These are phyloP conservation scores for Pythium oligandrum DNA, from an alignment of 352 stramenopile species.

Conservation along the genomic window DNA sequence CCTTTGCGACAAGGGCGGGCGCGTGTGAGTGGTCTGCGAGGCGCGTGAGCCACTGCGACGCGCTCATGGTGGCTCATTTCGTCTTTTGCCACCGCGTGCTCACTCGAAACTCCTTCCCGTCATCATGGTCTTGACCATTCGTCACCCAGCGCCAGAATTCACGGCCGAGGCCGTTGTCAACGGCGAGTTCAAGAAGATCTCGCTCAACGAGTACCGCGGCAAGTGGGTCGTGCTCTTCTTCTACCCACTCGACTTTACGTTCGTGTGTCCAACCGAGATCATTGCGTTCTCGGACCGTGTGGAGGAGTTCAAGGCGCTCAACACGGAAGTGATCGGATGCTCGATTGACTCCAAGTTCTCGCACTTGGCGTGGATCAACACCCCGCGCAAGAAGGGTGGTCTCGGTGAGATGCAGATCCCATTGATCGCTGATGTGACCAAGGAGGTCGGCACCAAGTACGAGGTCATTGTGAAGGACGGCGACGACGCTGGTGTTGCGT, in stretches of 20 bases:
- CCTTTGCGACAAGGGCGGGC: too few species aligned
- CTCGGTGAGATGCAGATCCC: constrained; percentile 90
- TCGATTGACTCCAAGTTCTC: constrained; percentile 88
- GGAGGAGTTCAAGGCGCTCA: constrained; percentile 77
- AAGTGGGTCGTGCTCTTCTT: constrained; percentile 93
- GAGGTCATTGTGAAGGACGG: constrained; percentile 76
- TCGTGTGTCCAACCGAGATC: constrained; percentile 91
- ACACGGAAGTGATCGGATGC: constrained; percentile 66
- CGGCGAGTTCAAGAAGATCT: constrained; percentile 81
- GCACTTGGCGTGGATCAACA: constrained; percentile 89
- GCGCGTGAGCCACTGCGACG: too few species aligned
- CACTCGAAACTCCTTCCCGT: neutral
- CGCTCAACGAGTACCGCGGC: constrained; percentile 81
- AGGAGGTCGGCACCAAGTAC: constrained; percentile 80
- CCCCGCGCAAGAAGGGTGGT: constrained; percentile 84
- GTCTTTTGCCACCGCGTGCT: too few species aligned
- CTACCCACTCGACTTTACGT: constrained; percentile 91
- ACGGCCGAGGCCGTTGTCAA: constrained; percentile 74
- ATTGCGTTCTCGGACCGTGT: constrained; percentile 81
- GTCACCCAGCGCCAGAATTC: constrained; percentile 67
- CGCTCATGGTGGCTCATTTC: too few species aligned
- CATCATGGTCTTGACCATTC: constrained; percentile 62
- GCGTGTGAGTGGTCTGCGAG: too few species aligned
- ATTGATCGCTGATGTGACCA: constrained; percentile 86
- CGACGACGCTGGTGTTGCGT: constrained; percentile 64